Evolutionary conservation across 257 asterid species (phyloP).

Genomic region (Ilex asprella): DNA sequence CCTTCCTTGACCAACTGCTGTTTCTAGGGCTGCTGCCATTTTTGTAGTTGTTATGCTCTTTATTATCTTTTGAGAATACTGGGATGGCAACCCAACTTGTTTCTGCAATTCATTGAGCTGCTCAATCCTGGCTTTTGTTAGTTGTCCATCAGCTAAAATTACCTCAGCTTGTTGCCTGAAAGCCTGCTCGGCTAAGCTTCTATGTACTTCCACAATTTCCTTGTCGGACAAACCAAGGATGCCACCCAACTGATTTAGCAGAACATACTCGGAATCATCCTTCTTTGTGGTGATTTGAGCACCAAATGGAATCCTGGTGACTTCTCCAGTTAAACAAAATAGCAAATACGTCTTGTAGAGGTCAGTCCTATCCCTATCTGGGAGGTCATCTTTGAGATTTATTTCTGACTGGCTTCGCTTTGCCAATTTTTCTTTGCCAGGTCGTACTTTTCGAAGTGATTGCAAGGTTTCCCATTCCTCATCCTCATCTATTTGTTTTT

Average conservation of each 20-base stretch:
- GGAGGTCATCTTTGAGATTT: slow-evolving; percentile 79
- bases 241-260: slow-evolving; percentile 71
- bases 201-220: slow-evolving; percentile 80
- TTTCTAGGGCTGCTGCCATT: slow-evolving; percentile 85
- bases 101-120: slow-evolving; percentile 73
- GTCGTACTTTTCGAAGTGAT: slow-evolving; percentile 64
- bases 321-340: slow-evolving; percentile 85
- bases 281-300: slow-evolving; percentile 64
- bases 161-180: slow-evolving; percentile 91
- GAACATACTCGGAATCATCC: slow-evolving; percentile 76
- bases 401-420: slow-evolving; percentile 72
- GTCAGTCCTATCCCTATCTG: slow-evolving; percentile 75
- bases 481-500: slow-evolving; percentile 31
- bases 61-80: slow-evolving; percentile 75
- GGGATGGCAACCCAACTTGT: slow-evolving; percentile 74
- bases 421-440: slow-evolving; percentile 36
- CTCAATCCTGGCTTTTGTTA: slow-evolving; percentile 70
- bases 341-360: slow-evolving; percentile 85
- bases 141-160: slow-evolving; percentile 87
- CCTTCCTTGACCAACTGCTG: slow-evolving; percentile 84
- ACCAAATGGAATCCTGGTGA: slow-evolving; percentile 69
- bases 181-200: slow-evolving; percentile 85
- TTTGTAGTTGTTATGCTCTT: slow-evolving; percentile 67
- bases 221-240: slow-evolving; percentile 71
- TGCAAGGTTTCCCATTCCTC: slow-evolving; percentile 86